Base-by-base conservation (phyloP, 1,284 basidiomycete species). In the Irpex rosettiformis region DNA sequence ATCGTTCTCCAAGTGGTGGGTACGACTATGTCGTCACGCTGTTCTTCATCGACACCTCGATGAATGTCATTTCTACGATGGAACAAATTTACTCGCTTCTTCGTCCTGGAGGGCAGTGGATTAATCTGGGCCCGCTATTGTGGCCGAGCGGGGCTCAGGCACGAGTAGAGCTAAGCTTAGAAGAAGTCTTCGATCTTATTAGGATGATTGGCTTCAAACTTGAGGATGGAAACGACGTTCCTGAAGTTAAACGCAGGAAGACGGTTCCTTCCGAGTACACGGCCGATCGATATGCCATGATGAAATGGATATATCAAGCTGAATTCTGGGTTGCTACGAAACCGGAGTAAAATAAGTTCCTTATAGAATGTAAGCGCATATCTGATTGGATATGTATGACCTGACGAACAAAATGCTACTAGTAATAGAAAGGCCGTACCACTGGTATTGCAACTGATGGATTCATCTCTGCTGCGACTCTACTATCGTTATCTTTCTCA, bases 21-120 rank as follows among this genome's bases (percentile, higher is more conserved):
- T 86, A 83, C 68, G 82, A 86, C 67, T 81, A 74, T 63, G 74
- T 88, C 61, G 77, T 84, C 8, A 88, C 86, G 4, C 75, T 88
- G 8, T 88, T 87, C 73, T 89, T 89, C 75, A 83, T 89, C 67
- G 85, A 85, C 73, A 88, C 85, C 10, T 84, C 86, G 0, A 69
- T 79, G 48, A 85, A 88, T 66, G 75, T 82, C 21, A 73, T 86
- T 58, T 69, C 78, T 5, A 82, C 83, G 2, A 70, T 83, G 56
- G 72, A 77, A 54, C 80, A 84, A 25, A 83, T 86, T 29, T 73
- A 82, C 65, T 33, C 64, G 13, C 74, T 86, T 22, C 75, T 87
- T 13, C 76, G 76, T 29, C 80, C 82, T 0, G 82, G 83, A 3
- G 86, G 85, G 1, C 75, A 70, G 4, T 89, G 86, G 86, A 80